A percentile compares a stretch with the other conserved stretches of the same genome.
Conservation (phyloP, 2,329 filamentous ascomycete species). For the Coniella vitis region DNA sequence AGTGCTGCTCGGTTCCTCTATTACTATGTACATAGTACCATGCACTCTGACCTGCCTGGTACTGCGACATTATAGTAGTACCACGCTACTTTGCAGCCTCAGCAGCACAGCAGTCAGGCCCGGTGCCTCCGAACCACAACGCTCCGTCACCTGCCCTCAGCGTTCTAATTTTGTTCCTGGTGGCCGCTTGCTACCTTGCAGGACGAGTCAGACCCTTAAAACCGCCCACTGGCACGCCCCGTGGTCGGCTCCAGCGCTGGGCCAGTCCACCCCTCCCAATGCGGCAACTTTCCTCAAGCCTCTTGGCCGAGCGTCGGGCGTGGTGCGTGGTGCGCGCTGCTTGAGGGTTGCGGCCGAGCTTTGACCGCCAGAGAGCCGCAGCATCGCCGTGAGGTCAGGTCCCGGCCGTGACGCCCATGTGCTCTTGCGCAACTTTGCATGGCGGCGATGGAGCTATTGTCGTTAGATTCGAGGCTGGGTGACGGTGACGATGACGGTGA, state of each 20-base stretch:
- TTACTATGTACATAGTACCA: too few relatives aligned
- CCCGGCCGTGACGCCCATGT: background rate
- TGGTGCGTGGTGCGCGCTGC: background rate
- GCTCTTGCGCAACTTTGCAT: too few relatives aligned
- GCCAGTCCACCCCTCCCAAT: too few relatives aligned
- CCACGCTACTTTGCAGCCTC: too few relatives aligned
- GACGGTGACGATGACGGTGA: too few relatives aligned
- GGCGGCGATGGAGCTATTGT: too few relatives aligned
- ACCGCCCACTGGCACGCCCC: background rate
- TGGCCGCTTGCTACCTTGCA: background rate
- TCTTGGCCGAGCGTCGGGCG: too few relatives aligned
- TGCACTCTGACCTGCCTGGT: too few relatives aligned
- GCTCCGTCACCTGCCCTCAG: background rate
- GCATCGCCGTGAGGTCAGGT: background rate
- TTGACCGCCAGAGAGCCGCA: conserved; percentile 1
- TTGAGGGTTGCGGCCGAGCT: background rate
- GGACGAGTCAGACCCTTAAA: conserved; percentile 4
- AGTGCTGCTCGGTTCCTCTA: too few relatives aligned
- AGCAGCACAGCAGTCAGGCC: too few relatives aligned
- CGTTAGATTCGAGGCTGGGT: too few relatives aligned
- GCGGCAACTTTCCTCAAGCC: background rate
- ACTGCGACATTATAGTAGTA: too few relatives aligned
- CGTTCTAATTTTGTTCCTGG: conserved; percentile 3
- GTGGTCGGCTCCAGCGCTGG: background rate
- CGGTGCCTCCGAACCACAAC: background rate